Conservation (phyloP, 345 rosid species). For the Moricandia arvensis region DNA sequence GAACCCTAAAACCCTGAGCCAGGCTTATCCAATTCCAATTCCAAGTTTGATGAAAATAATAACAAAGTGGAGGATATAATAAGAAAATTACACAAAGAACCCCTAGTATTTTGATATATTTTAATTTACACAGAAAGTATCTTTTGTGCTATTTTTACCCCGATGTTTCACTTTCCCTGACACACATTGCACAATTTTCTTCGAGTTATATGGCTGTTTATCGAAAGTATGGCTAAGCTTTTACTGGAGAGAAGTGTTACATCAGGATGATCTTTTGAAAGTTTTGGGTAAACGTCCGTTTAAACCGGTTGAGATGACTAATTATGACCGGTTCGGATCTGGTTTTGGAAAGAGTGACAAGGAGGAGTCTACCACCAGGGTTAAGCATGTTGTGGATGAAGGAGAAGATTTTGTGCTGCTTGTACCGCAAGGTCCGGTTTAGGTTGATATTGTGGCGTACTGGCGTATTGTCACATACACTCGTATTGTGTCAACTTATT, state of each 20-base stretch:
- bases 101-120: background rate
- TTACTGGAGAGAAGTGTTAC: background rate
- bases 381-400: background rate
- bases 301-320: background rate
- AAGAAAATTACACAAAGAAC: background rate
- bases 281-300: background rate
- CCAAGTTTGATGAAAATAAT: background rate
- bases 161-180: slow-evolving; percentile 51
- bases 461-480: background rate
- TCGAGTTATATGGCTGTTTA: too few species aligned
- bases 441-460: background rate
- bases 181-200: slow-evolving; percentile 31
- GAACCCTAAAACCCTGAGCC: slow-evolving; percentile 30
- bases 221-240: too few species aligned
- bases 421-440: slow-evolving; percentile 5
- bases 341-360: background rate
- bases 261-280: background rate
- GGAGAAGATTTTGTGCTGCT: too few species aligned
- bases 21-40: slow-evolving; percentile 33
- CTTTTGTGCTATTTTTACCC: background rate
- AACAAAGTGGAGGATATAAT: background rate
- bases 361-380: background rate
- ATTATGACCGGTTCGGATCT: background rate
- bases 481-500: background rate
- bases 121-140: background rate